Evolutionary conservation across 306 rosid genomes (phyloP).

Genomic region (barrel medic (Medicago truncatula)): DNA sequence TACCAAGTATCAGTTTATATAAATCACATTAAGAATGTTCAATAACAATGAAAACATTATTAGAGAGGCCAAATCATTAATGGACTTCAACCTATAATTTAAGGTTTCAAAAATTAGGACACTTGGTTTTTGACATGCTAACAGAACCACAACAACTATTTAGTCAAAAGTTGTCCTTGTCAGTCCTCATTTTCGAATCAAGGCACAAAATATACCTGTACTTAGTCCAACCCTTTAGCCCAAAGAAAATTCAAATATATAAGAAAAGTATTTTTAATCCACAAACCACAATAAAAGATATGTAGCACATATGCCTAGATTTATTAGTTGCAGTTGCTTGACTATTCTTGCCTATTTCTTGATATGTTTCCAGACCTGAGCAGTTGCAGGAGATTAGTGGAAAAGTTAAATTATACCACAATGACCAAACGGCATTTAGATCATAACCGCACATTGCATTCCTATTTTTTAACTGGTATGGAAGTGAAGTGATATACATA

Average conservation of each 20-base stretch:
- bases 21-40: constrained; percentile 25
- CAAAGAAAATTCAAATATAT: background rate
- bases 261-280: background rate
- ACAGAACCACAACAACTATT: constrained; percentile 8
- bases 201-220: background rate
- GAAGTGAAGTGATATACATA: background rate
- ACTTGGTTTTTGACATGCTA: constrained; percentile 15
- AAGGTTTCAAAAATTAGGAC: constrained; percentile 25
- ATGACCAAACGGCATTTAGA: constrained; percentile 7
- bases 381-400: background rate
- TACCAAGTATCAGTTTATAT: constrained; percentile 31
- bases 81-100: constrained; percentile 24
- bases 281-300: constrained; percentile 2
- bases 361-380: background rate
- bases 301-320: background rate
- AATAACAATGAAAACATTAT: constrained; percentile 30
- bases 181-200: constrained; percentile 18
- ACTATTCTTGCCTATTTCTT: background rate
- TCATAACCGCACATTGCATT: constrained; percentile 15
- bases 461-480: background rate
- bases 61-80: constrained; percentile 6
- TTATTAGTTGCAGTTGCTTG: background rate
- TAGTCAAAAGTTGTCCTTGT: background rate
- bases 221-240: constrained; percentile 17
- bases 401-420: background rate